Conservation (phyloP, 1,284 basidiomycete genomes). For the Ustilago curta region DNA sequence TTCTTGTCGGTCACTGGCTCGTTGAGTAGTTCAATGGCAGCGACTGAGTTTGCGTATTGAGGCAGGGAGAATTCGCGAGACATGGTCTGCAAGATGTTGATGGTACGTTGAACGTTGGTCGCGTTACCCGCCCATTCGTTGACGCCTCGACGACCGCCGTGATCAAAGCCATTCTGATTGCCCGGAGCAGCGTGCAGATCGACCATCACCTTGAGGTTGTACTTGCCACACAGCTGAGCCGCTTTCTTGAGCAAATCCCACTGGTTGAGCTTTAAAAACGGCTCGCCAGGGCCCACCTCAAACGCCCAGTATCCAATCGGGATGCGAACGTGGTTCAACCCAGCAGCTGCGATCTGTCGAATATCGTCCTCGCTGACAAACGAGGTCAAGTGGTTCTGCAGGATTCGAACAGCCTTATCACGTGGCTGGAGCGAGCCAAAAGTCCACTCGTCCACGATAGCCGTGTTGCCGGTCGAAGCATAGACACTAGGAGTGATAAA, state of each 20-base stretch:
- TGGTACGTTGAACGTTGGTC: constrained; percentile 78
- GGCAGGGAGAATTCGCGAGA: constrained; percentile 51
- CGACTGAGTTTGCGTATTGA: constrained; percentile 57
- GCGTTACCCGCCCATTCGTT: constrained; percentile 80
- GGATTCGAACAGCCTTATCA: constrained; percentile 59
- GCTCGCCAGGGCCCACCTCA: constrained; percentile 82
- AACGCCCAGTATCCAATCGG: constrained; percentile 95
- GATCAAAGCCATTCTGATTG: constrained; percentile 70
- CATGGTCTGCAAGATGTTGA: constrained; percentile 76
- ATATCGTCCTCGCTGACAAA: constrained; percentile 86
- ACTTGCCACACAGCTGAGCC: constrained; percentile 80
- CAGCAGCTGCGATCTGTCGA: constrained; percentile 72
- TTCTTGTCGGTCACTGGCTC: constrained; percentile 56
- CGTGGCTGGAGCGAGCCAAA: constrained; percentile 77
- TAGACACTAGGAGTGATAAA: constrained; percentile 72
- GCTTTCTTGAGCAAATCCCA: constrained; percentile 73
- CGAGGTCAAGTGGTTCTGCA: constrained; percentile 78
- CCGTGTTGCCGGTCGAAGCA: constrained; percentile 51
- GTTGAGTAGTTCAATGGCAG: constrained; percentile 62
- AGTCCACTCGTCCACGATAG: constrained; percentile 83
- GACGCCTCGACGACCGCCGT: constrained; percentile 77
- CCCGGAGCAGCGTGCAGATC: constrained; percentile 75
- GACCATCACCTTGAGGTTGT: constrained; percentile 83
- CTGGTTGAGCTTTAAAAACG: constrained; percentile 86
- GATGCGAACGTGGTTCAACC: constrained; percentile 79